These are phyloP conservation scores for Tricholoma flavovirens DNA, from an alignment of 768 basidiomycete genomes.

Conservation along the genomic window DNA sequence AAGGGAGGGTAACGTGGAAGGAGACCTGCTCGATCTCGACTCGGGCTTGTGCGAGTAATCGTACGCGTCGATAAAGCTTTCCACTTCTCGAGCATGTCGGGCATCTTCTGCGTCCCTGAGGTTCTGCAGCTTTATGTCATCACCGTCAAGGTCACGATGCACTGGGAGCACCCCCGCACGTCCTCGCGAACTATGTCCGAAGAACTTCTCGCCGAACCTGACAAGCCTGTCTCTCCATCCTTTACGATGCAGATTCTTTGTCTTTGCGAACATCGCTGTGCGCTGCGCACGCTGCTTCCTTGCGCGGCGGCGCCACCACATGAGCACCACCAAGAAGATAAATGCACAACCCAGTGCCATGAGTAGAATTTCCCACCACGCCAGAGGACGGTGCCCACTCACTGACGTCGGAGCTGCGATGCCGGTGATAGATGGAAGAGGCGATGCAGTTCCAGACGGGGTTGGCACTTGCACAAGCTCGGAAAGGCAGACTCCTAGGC, in stretches of 20 bases:
- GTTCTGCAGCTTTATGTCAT: slow-evolving; percentile 48
- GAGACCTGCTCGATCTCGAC: slow-evolving; percentile 31
- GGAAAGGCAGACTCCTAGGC: slow-evolving; percentile 76
- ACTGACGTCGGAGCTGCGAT: slow-evolving; percentile 44
- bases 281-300: slow-evolving; percentile 62
- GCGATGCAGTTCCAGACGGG: slow-evolving; percentile 39
- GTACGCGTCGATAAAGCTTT: slow-evolving; percentile 48
- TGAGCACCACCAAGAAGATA: slow-evolving; percentile 61
- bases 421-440: slow-evolving; percentile 55
- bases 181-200: slow-evolving; percentile 36
- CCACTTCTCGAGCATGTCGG: slow-evolving; percentile 41
- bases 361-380: slow-evolving; percentile 83
- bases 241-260: slow-evolving; percentile 46
- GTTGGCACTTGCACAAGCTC: slow-evolving; percentile 56
- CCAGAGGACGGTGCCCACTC: slow-evolving; percentile 31
- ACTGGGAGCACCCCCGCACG: slow-evolving; percentile 15
- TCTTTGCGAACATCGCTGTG: slow-evolving; percentile 59
- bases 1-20: slow-evolving; percentile 39
- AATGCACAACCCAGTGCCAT: slow-evolving; percentile 80
- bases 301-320: slow-evolving; percentile 65
- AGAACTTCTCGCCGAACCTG: slow-evolving; percentile 53
- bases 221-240: slow-evolving; percentile 54
- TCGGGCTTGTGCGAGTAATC: slow-evolving; percentile 35
- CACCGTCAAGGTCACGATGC: slow-evolving; percentile 22
- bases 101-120: slow-evolving; percentile 47